Evolutionary conservation across 2,329 filamentous ascomycete genomes (phyloP), one percentile per base, ranked within the genome.

Genomic region (Plenodomus tracheiphilus): DNA sequence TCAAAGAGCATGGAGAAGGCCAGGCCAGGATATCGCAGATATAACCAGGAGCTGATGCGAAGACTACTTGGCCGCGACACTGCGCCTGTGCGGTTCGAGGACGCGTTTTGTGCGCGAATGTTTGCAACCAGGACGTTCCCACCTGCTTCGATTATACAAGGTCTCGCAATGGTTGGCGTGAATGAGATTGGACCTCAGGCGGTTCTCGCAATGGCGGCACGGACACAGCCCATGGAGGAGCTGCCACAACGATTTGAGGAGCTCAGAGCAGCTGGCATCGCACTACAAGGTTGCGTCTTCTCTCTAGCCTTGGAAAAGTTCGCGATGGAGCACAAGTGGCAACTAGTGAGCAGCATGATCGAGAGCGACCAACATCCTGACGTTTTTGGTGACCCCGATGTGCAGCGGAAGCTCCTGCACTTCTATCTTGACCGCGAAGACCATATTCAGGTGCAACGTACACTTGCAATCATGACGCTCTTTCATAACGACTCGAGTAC

Each of bases 81-180:
- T 44, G 73, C 72, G 25, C 71, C 74, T n/a, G 76, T 77, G 32
- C 67, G 73, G 34, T 69, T 79, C 39, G 69, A 73, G 62, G 89
- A 94, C 68, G 73, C 77, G 0, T 80, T 95, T 22, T 87, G 88
- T 16, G 88, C 91, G n/a, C 83, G 86, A 54, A 85, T 91, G 75
- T 92, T 96, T 67, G 91, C 91, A 9, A 88, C 85, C 1, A 86
- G 79, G 48, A 88, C 89, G 69, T 80, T 94, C 18, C 83, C 86
- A 1, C 77, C 91, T 9, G 85, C 92, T 47, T 82, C 87, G 56
- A 84, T 90, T 20, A 83, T 95, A 46, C 82, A 82, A 28, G 80
- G 88, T 6, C 75, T 94, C 16, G 79, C 81, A 47, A 83, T 88
- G 61, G 81, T 96, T 43, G 88, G 88, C 2, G 76, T 95, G 4